Evolutionary conservation across 2,329 filamentous ascomycete genomes (phyloP).

Genomic region (Colletotrichum tropicicola): DNA sequence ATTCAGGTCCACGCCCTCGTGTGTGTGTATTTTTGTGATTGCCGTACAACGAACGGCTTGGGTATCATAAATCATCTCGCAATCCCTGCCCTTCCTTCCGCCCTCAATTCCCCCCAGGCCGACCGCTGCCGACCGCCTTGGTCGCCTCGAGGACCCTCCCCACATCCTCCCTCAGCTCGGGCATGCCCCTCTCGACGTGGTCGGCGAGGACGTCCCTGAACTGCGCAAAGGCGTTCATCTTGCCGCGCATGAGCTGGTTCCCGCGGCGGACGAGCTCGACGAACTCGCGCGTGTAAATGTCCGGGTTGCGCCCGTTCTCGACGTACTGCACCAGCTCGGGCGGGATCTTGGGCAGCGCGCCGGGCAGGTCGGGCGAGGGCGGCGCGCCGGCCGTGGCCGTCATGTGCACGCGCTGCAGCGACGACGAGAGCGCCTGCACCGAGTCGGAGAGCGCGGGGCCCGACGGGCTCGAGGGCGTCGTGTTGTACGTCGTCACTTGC

Average conservation of each 20-base stretch:
- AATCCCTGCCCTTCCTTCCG: neutral
- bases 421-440: slow-evolving; percentile 45
- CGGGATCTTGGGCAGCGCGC: slow-evolving; percentile 61
- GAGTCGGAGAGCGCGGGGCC: slow-evolving; percentile 26
- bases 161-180: slow-evolving; percentile 66
- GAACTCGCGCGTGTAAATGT: slow-evolving; percentile 79
- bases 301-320: slow-evolving; percentile 76
- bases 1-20: neutral
- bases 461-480: slow-evolving; percentile 33
- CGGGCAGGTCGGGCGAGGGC: slow-evolving; percentile 24
- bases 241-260: slow-evolving; percentile 74
- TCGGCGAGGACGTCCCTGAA: slow-evolving; percentile 71
- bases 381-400: slow-evolving; percentile 45
- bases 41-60: neutral
- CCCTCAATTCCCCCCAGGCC: neutral
- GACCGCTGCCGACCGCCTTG: slow-evolving; percentile 11
- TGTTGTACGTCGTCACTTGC: slow-evolving; percentile 69
- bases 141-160: slow-evolving; percentile 59
- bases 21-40: neutral
- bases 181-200: slow-evolving; percentile 66
- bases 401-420: slow-evolving; percentile 48
- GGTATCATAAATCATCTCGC: neutral
- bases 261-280: slow-evolving; percentile 72
- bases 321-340: slow-evolving; percentile 74
- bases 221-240: slow-evolving; percentile 66